Percentiles rank a stretch among this genome's conserved stretches.
phyloP scores from a whole-genome alignment of 2,329 filamentous ascomycete species.

The Onygenales sp. region DNA sequence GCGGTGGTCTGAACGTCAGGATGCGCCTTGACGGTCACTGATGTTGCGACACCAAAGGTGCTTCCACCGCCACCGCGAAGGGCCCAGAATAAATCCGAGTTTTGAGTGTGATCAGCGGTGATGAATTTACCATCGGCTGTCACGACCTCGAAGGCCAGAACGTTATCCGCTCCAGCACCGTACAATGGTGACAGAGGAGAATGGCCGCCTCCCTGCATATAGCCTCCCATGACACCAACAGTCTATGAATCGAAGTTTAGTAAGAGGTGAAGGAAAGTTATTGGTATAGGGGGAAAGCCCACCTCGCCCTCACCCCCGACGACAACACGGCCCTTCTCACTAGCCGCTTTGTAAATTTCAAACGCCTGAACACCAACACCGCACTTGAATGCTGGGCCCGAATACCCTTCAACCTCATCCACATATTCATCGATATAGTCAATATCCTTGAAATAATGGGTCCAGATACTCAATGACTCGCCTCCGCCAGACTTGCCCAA shows the following conservation, averaged over 20 bases:
- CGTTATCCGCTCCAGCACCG: slow-evolving; percentile 48
- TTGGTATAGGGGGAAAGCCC: not conserved
- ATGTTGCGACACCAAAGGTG: slow-evolving; percentile 44
- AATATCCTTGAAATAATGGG: slow-evolving; percentile 29
- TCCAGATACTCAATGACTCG: slow-evolving; percentile 30
- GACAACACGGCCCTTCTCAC: slow-evolving; percentile 1
- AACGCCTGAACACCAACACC: slow-evolving; percentile 4
- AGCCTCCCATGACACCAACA: slow-evolving; percentile 31
- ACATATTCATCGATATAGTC: slow-evolving; percentile 25
- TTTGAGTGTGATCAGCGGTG: slow-evolving; percentile 34
- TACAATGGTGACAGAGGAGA: slow-evolving; percentile 33
- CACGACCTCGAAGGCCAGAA: slow-evolving; percentile 44
- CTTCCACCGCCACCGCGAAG: slow-evolving; percentile 46
- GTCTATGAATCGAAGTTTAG: slow-evolving; percentile 12
- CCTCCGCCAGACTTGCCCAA: slow-evolving; percentile 27
- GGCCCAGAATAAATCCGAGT: slow-evolving; percentile 51
- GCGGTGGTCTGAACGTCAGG: slow-evolving; percentile 30
- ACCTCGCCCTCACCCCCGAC: slow-evolving; percentile 9
- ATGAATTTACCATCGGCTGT: slow-evolving; percentile 38
- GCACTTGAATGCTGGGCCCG: slow-evolving; percentile 4
- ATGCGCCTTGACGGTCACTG: slow-evolving; percentile 42
- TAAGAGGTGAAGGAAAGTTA: slow-evolving; percentile 15
- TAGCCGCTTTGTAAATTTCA: slow-evolving; percentile 3
- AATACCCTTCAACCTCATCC: slow-evolving; percentile 16
- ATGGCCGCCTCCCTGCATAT: slow-evolving; percentile 32